Base-by-base conservation (phyloP, 2,329 filamentous ascomycete genomes). In the Ophiocordyceps unilateralis region DNA sequence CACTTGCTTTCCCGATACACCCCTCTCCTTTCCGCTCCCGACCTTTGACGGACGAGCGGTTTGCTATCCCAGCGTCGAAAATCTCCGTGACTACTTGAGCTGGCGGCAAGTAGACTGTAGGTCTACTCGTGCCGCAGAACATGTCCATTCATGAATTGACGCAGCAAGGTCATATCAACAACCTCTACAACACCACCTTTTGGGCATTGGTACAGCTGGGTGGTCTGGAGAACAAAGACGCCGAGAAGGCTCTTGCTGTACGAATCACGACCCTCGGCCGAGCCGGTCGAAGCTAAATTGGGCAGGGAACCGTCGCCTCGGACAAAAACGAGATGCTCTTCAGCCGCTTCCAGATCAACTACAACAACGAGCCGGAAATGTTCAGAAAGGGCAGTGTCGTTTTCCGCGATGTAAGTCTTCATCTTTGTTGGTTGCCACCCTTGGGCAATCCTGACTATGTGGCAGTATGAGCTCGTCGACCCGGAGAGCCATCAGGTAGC, bases 291-390 rank as follows among this genome's bases (percentile, higher is more conserved):
- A 26, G 23, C 39, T 40, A 12, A 40, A 5, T n/a, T 22, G 10
- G 34, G 40, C 40, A 88, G 82, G 88, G 89, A 3, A 93, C 87
- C 0, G 62, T 93, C 1, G 76, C 88, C 3, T 70, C 77, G 3
- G 87, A 96, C 54, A 98, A 98, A 65, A 91, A 98, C 56, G 91
- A 98, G 65, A 93, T 98, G 19, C 65, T 98, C 14, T 98, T 91
- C 60, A 83, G 79, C 2, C 72, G 73, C 22, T 96, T 94, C 59
- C 76, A 79, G 3, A 88, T 96, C 57, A 98, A 98, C 63, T 98
- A 98, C 64, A 98, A 98, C 61, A 91, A 94, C 51, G 91, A 98
- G 60, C 77, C 78, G 0, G 86, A 93, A 48, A 87, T 95, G 15
- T 94, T 76, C 61, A 91, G 81, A 59, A 98, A 96, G 59, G 91